Percentiles rank a stretch among this genome's conserved stretches.
Evolutionary conservation across 352 stramenopile genomes (phyloP).

Genomic region (Thraustotheca clavata): DNA sequence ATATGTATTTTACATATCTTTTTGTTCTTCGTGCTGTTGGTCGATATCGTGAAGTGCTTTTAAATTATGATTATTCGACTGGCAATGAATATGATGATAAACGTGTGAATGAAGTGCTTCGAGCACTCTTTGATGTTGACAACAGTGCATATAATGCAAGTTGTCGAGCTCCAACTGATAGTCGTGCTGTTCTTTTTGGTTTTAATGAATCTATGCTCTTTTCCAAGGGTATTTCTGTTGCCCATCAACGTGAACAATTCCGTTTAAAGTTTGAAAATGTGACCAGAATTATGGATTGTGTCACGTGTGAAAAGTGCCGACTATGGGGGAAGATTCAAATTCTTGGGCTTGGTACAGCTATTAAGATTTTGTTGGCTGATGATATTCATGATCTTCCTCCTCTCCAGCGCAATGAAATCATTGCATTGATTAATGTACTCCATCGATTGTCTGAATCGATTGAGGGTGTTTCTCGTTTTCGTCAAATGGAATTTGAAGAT

Average conservation of each 20-base stretch:
- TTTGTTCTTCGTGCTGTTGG: conserved; percentile 94
- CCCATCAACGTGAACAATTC: conserved; percentile 38
- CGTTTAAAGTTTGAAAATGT: conserved; percentile 96
- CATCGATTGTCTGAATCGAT: conserved; percentile 77
- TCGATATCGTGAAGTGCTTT: conserved; percentile 89
- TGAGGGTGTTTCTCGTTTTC: conserved; percentile 69
- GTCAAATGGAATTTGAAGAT: conserved; percentile 60
- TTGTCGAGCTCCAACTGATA: conserved; percentile 30
- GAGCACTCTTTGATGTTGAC: conserved; percentile 55
- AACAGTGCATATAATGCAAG: conserved; percentile 24
- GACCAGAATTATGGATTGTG: conserved; percentile 96
- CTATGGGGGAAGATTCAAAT: conserved; percentile 98
- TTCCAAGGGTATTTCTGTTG: conserved; percentile 12
- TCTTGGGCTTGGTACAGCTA: conserved; percentile 92
- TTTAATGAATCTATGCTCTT: conserved; percentile 84
- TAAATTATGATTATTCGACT: conserved; percentile 92
- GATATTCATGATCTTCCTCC: conserved; percentile 61
- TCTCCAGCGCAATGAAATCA: conserved; percentile 94
- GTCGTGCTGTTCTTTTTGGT: conserved; percentile 62
- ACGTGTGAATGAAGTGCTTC: conserved; percentile 58
- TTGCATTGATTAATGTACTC: conserved; percentile 95
- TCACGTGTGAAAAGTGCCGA: conserved; percentile 98
- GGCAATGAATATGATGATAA: conserved; percentile 86
- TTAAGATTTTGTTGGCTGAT: conserved; percentile 95
- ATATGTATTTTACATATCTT: conserved; percentile 98